phyloP scores from a whole-genome alignment of 306 rosid genomes.

The Dalbergia cultrata region DNA sequence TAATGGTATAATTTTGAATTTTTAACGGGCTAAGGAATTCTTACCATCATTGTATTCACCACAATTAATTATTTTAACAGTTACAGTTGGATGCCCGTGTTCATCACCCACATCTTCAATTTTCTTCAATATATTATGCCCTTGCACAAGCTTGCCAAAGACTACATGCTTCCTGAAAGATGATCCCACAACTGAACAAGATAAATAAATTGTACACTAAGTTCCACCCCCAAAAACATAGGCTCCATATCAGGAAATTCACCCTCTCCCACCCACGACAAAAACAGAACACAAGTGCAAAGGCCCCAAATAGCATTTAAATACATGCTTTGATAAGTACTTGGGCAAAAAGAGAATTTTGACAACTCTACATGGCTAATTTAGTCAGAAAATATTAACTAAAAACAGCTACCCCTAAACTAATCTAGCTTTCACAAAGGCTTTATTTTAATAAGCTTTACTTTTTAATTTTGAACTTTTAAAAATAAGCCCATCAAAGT shows the following conservation, averaged over 20 bases:
- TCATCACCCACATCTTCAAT: conserved; percentile 86
- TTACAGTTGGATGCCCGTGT: conserved; percentile 83
- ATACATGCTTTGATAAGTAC: neutral
- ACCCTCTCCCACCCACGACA: neutral
- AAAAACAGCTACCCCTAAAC: neutral
- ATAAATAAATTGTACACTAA: conserved; percentile 11
- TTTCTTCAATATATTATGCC: conserved; percentile 70
- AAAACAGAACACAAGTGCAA: neutral
- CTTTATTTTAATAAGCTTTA: neutral
- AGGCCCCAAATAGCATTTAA: neutral
- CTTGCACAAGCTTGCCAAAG: conserved; percentile 91
- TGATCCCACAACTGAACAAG: conserved; percentile 20
- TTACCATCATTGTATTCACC: conserved; percentile 89
- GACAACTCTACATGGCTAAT: neutral
- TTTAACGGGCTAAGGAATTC: conserved; percentile 24
- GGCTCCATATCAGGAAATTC: neutral
- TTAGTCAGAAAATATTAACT: neutral
- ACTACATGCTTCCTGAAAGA: conserved; percentile 84
- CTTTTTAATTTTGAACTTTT: neutral
- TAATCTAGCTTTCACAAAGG: neutral
- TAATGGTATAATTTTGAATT: neutral
- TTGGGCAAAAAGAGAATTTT: neutral
- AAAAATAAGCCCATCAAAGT: neutral
- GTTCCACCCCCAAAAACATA: neutral
- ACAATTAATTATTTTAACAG: conserved; percentile 87